Percentiles rank a stretch among this genome's conserved stretches.
Conservation (phyloP, 495 filamentous ascomycete genomes). For the Penicillium waksmanii region DNA sequence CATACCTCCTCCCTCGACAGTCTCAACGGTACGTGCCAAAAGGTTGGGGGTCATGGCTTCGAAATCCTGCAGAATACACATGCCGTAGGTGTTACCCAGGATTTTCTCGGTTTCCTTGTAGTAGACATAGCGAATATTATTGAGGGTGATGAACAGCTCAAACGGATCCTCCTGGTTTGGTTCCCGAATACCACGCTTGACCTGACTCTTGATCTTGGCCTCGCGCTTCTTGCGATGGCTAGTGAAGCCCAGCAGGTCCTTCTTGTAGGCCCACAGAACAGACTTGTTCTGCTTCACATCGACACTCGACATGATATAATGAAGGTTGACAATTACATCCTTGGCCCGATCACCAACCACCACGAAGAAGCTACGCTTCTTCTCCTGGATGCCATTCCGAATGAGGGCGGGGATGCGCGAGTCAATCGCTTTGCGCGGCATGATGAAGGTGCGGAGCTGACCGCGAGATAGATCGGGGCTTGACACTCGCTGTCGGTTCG, state of each 20-base stretch:
- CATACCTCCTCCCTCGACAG: slow-evolving; percentile 94
- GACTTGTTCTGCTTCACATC: slow-evolving; percentile 96
- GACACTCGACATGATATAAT: slow-evolving; percentile 88
- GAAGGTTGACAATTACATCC: slow-evolving; percentile 94
- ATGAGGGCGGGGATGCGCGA: slow-evolving; percentile 95
- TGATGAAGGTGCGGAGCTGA: slow-evolving; percentile 36
- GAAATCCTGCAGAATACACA: slow-evolving; percentile 98
- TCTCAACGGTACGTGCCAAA: slow-evolving; percentile 92
- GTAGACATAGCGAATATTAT: slow-evolving; percentile 98
- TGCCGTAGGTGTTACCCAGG: slow-evolving; percentile 96
- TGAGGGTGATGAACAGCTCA: slow-evolving; percentile 94
- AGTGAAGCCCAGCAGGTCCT: slow-evolving; percentile 92
- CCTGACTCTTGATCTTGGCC: slow-evolving; percentile 95
- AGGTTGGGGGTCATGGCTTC: slow-evolving; percentile 97
- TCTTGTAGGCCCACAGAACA: slow-evolving; percentile 99
- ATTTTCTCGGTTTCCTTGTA: slow-evolving; percentile 99
- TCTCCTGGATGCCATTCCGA: slow-evolving; percentile 93
- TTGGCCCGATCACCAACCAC: slow-evolving; percentile 95
- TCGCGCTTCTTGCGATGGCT: slow-evolving; percentile 98
- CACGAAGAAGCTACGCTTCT: slow-evolving; percentile 97
- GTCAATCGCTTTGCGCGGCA: slow-evolving; percentile 69
- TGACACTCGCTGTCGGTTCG: slow-evolving; percentile 5
- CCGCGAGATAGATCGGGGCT: slow-evolving; percentile 20
- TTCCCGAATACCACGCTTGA: slow-evolving; percentile 93
- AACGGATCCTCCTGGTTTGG: slow-evolving; percentile 96